Conservation (phyloP, 73 alveolate species). For the Paraurostyla sp. region DNA sequence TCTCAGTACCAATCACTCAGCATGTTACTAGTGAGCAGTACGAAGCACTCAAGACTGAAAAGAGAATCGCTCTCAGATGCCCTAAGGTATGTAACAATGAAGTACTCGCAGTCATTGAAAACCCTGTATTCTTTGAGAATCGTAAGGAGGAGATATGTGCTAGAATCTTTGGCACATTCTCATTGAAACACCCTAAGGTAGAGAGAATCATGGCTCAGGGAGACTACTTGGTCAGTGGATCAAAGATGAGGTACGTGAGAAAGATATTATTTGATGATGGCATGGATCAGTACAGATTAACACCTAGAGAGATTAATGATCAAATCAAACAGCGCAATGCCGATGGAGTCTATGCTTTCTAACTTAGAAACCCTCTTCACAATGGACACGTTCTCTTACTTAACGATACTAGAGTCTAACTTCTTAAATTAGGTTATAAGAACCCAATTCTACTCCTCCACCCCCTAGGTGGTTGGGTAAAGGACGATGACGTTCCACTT, state of each 20-base stretch:
- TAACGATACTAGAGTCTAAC: constrained; percentile 67
- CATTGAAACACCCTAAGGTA: constrained; percentile 68
- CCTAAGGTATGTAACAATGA: constrained; percentile 52
- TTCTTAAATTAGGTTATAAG: constrained; percentile 64
- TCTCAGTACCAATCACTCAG: constrained; percentile 74
- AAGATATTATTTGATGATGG: constrained; percentile 69
- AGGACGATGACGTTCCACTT: constrained; percentile 79
- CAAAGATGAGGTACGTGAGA: constrained; percentile 46
- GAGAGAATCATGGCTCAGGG: constrained; percentile 73
- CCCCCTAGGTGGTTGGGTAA: constrained; percentile 82
- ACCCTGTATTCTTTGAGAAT: constrained; percentile 66
- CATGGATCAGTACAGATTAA: constrained; percentile 64
- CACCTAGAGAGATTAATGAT: constrained; percentile 64
- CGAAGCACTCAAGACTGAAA: constrained; percentile 43
- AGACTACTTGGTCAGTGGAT: constrained; percentile 69
- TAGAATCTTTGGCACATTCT: constrained; percentile 68
- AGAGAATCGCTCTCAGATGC: constrained; percentile 60
- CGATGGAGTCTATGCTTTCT: constrained; percentile 77
- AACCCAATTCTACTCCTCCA: constrained; percentile 73
- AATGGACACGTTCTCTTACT: constrained; percentile 78
- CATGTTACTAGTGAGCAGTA: constrained; percentile 65
- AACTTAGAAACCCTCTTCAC: constrained; percentile 79
- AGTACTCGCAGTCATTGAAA: constrained; percentile 71
- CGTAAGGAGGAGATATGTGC: constrained; percentile 77
- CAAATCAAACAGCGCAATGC: constrained; percentile 62